Evolutionary conservation across 225 moss, liverwort and hornwort species (phyloP), one percentile per base, ranked within the genome.

Genomic region (Climacium dendroides): DNA sequence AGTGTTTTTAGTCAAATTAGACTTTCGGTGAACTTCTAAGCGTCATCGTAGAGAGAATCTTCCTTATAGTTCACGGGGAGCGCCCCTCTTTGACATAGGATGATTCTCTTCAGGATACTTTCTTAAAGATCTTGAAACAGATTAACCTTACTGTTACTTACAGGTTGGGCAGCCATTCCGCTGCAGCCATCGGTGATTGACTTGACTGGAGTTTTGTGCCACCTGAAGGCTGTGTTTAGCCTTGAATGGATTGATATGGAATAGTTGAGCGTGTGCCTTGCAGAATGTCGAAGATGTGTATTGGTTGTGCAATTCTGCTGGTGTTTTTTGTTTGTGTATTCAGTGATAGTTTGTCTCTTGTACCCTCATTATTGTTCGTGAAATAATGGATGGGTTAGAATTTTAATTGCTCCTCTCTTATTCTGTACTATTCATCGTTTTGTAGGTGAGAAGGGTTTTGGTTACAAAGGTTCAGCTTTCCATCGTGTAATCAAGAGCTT

Each of bases 401-500:
- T 20, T 48, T 2, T 79, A 11, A 20, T 75, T 83, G 34, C 26
- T 76, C 80, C 76, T 74, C 53, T 64, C 57, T 79, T 70, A 69
- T 63, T 83, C 32, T 84, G 15, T 29, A 55, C 63, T 71, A 23
- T 80, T 80, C 81, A 23, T 64, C 54, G 30, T 53, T 89, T 85
- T 83, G 59, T 85, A 97, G 97, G 96, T 89, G 98, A 98, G 85
- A 96, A 97, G 90, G 95, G 96, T 8, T 97, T 96, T 81, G 98
- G 97, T 72, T 97, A 69, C 89, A 95, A 98, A 87, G 94, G 90
- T 64, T 96, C 96, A 35, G 84, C 90, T 81, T 98, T 98, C 80
- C 98, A 98, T 80, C 97, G 97, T 85, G 96, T 98, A 14, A 98
- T 98, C 88, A 95, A 93, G 91, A 89, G 93, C 54, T 98, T 98